A percentile compares a stretch with the other conserved stretches of the same genome.
phyloP scores from a whole-genome alignment of 768 basidiomycete species.

The Glaciozyma martinii region DNA sequence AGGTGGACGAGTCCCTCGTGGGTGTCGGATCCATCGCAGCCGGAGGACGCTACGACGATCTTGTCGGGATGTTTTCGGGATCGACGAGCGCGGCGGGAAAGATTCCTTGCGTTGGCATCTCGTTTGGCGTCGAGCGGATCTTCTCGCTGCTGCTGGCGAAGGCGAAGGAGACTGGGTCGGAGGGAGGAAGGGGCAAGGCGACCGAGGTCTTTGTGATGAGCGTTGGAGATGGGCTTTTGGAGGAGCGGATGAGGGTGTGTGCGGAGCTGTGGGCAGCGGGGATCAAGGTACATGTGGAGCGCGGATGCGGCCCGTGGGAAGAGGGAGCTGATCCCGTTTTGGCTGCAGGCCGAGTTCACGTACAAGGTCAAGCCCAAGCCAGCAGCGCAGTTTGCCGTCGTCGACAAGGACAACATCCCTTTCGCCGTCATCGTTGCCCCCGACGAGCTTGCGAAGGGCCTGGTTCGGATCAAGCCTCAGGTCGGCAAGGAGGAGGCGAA shows the following conservation, averaged over 20 bases:
- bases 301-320: neutral
- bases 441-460: slow-evolving; percentile 71
- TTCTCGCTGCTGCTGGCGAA: slow-evolving; percentile 84
- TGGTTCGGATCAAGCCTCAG: slow-evolving; percentile 75
- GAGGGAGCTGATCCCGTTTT: neutral
- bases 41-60: slow-evolving; percentile 90
- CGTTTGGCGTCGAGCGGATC: slow-evolving; percentile 85
- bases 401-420: slow-evolving; percentile 84
- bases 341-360: slow-evolving; percentile 72
- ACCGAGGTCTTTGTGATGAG: slow-evolving; percentile 91
- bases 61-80: slow-evolving; percentile 73
- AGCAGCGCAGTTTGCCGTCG: slow-evolving; percentile 73
- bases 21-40: slow-evolving; percentile 99
- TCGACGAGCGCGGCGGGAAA: slow-evolving; percentile 29
- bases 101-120: slow-evolving; percentile 84
- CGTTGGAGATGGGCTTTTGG: slow-evolving; percentile 76
- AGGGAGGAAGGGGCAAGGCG: slow-evolving; percentile 53
- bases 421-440: slow-evolving; percentile 86
- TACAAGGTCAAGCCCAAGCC: slow-evolving; percentile 89
- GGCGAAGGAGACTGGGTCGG: slow-evolving; percentile 48
- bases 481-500: slow-evolving; percentile 53
- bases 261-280: slow-evolving; percentile 73
- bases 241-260: slow-evolving; percentile 72
- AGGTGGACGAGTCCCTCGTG: slow-evolving; percentile 82
- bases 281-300: slow-evolving; percentile 64